Percentiles rank a stretch among this genome's conserved stretches.
Evolutionary conservation across 192 early-diverging fungal species (phyloP).

Genomic region (Dissophora globulifera): DNA sequence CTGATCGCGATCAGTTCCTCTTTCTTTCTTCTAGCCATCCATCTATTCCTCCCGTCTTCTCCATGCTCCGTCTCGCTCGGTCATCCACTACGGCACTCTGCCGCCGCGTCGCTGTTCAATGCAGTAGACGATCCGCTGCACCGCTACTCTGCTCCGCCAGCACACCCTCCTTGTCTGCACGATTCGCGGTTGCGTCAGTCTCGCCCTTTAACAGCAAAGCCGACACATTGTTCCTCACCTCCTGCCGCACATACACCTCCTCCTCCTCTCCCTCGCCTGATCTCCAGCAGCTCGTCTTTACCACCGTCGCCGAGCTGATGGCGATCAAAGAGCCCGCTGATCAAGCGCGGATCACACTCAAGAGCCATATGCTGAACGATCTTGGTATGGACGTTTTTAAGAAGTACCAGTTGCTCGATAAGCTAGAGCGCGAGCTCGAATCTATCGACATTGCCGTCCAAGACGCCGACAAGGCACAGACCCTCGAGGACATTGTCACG

Average conservation of each 20-base stretch:
- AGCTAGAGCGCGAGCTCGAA: constrained; percentile 5
- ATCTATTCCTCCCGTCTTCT: too few species aligned
- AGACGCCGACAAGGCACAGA: constrained; percentile 19
- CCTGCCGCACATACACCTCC: background rate
- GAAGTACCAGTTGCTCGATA: constrained; percentile 23
- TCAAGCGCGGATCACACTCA: constrained; percentile 2
- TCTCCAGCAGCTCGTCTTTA: constrained; percentile 20
- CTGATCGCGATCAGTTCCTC: too few species aligned
- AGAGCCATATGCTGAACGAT: constrained; percentile 6
- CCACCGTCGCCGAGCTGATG: constrained; percentile 9
- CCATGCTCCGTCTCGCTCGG: too few species aligned
- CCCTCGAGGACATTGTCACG: constrained; percentile 18
- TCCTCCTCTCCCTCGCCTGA: background rate
- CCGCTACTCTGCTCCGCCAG: background rate
- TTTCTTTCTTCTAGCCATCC: too few species aligned
- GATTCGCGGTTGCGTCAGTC: background rate
- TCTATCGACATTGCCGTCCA: constrained; percentile 18
- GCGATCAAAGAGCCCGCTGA: constrained; percentile 10
- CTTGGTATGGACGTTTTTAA: constrained; percentile 33
- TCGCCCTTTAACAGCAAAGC: background rate
- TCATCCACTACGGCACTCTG: too few species aligned
- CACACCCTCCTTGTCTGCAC: too few species aligned
- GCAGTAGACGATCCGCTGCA: too few species aligned
- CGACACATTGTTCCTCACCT: too few species aligned
- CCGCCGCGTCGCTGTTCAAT: too few species aligned